Evolutionary conservation across 1,284 basidiomycete species (phyloP).

Genomic region (Mycena sp.): DNA sequence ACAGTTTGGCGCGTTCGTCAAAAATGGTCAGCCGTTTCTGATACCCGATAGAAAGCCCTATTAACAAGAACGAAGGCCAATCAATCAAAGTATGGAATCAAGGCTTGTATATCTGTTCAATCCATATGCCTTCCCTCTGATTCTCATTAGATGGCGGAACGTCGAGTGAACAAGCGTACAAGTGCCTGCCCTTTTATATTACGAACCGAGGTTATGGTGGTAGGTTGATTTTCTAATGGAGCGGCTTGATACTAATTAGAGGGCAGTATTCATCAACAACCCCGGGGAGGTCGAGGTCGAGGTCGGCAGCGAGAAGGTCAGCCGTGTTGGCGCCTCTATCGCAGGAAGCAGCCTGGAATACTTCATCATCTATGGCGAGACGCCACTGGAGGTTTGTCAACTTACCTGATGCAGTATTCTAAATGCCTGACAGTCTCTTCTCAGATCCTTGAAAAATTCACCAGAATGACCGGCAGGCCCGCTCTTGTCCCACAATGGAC

Average conservation of each 20-base stretch:
- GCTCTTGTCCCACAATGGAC: constrained; percentile 46
- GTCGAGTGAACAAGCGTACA: constrained; percentile 79
- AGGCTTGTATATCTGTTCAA: constrained; percentile 25
- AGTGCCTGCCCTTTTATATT: constrained; percentile 78
- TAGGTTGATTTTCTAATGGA: not conserved
- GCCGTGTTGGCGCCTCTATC: constrained; percentile 74
- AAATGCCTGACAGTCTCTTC: not conserved
- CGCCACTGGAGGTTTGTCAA: constrained; percentile 62
- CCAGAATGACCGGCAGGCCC: constrained; percentile 71
- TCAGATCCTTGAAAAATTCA: constrained; percentile 71
- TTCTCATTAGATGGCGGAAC: constrained; percentile 64
- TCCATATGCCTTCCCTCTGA: not conserved
- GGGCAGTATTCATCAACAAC: constrained; percentile 73
- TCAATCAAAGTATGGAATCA: constrained; percentile 76
- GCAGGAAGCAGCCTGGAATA: constrained; percentile 72
- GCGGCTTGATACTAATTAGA: not conserved
- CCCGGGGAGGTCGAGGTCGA: constrained; percentile 82
- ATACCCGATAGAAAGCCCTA: not conserved
- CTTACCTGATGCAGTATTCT: not conserved
- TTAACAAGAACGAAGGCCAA: constrained; percentile 53
- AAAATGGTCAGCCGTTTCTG: constrained; percentile 64
- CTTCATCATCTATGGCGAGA: constrained; percentile 74
- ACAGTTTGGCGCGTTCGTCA: constrained; percentile 78
- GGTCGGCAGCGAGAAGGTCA: constrained; percentile 78
- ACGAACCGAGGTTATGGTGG: constrained; percentile 73